Evolutionary conservation across 2,329 filamentous ascomycete species (phyloP), one percentile per base, ranked within the genome.

Genomic region (Phaeosphaeriaceae sp.): DNA sequence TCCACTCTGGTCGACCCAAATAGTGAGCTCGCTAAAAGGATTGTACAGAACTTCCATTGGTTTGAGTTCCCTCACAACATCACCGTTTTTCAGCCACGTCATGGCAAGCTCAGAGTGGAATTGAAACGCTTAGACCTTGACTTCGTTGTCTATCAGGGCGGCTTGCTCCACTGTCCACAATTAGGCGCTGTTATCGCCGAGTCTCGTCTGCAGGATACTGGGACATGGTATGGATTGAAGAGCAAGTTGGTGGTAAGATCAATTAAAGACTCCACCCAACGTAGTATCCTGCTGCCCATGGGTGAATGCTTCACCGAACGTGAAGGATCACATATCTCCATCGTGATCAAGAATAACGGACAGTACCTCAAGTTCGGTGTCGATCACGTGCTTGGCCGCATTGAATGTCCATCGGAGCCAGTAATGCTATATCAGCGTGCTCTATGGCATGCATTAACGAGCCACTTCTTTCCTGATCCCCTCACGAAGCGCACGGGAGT

Each of bases 391-490:
- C 77, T 91, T 1, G 82, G 84, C 0, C 80, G 85, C 0, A 70
- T 91, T 0, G 80, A 84, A 2, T 89, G 86, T 40, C 79, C 87
- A 0, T 76, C 84, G 0, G 88, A 90, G 47, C 85, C 85, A 0
- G 69, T 69, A 0, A 72, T 88, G 0, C 73, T 87, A 0, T 88
- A 87, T 54, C 77, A 77, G 1, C 89, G 88, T 63, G 87, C 86
- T 0, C 71, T 82, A 3, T 70, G 87, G 1, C 88, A 91, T 66
- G 88, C 88, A 0, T 73, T 82, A 4, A 91, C 88, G 0, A 88
- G 88, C 0, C 85, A 83, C 31, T 65, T 82, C 0, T 36, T 90
- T 0, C 82, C 85, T 0, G 89, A 91, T 65, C 73, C 78, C 0
- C 77, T 91, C 0, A 90, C 87, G 0, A 76, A 80, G 0, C 78